Base-by-base conservation (phyloP, 768 basidiomycete species). In the Boletus tylopilopsis region DNA sequence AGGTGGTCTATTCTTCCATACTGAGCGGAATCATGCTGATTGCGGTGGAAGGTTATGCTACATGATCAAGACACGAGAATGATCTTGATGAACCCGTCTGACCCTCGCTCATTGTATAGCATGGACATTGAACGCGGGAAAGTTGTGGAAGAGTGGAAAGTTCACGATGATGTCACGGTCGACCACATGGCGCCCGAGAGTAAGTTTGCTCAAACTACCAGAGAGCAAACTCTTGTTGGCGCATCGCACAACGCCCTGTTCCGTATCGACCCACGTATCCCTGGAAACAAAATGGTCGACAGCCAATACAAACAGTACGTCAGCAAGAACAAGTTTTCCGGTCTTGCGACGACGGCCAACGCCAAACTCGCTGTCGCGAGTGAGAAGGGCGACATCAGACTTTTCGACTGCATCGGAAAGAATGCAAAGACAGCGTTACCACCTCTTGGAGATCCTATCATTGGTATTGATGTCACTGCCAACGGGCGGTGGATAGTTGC, bases 371-470 rank as follows among this genome's bases (percentile, higher is more conserved):
- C 94, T 7, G 88, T 99, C 11, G 94, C 90, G 30, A 94, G 91
- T 59, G 87, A 90, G 67, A 99, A 98, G 73, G 96, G 96, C 47
- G 96, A 98, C 64, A 89, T 99, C 57, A 77, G 94, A 33, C 74
- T 99, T 47, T 99, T 94, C 58, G 96, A 99, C 69, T 77, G 86
- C 40, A 87, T 99, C 56, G 96, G 96, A 37, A 99, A 98, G 79
- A 98, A 92, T 63, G 96, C 96, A 24, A 99, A 99, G 81, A 99
- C 96, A 11, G 93, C 94, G 12, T 73, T 99, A 30, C 94, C 94
- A 29, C 90, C 94, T 37, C 76, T 97, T 18, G 96, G 96, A 13
- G 94, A 96, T 70, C 90, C 95, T 38, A 97, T 99, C 60, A 68
- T 90, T 43, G 96, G 96, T 30, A 79, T 99, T 44, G 96, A 99